phyloP scores from a whole-genome alignment of 169 alveolate species.

The Cryptosporidium parvum region DNA sequence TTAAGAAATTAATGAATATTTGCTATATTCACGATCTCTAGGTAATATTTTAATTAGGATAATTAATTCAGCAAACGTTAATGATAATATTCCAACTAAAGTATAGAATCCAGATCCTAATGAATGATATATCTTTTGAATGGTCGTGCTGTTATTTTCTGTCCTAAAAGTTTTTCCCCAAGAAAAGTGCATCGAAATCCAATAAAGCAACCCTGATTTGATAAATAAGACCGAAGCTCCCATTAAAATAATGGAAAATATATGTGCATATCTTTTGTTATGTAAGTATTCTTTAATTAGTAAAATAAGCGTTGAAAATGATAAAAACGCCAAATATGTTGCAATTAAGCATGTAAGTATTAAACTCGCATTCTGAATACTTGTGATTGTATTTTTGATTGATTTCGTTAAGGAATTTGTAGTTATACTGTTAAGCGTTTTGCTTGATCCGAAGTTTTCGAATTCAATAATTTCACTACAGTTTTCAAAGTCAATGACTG shows the following conservation, averaged over 20 bases:
- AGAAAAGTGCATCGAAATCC: conserved; percentile 30
- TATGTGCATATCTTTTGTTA: conserved; percentile 23
- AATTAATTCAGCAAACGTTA: neutral
- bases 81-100: conserved; percentile 20
- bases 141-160: neutral
- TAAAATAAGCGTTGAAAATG: conserved; percentile 26
- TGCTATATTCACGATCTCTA: neutral
- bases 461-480: conserved; percentile 27
- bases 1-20: conserved; percentile 6
- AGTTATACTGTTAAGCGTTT: neutral
- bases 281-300: conserved; percentile 12
- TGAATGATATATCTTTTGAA: neutral
- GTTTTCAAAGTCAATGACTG: conserved; percentile 1
- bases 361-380: neutral
- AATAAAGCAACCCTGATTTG: conserved; percentile 21
- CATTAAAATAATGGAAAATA: conserved; percentile 13
- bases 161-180: conserved; percentile 8
- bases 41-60: conserved; percentile 13
- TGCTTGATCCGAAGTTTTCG: neutral
- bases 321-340: conserved; percentile 21
- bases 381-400: neutral
- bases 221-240: neutral
- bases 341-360: conserved; percentile 17
- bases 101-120: neutral
- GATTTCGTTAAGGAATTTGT: neutral